Base-by-base conservation (phyloP, 2,329 filamentous ascomycete species). In the Thermomyces lanuginosus region DNA sequence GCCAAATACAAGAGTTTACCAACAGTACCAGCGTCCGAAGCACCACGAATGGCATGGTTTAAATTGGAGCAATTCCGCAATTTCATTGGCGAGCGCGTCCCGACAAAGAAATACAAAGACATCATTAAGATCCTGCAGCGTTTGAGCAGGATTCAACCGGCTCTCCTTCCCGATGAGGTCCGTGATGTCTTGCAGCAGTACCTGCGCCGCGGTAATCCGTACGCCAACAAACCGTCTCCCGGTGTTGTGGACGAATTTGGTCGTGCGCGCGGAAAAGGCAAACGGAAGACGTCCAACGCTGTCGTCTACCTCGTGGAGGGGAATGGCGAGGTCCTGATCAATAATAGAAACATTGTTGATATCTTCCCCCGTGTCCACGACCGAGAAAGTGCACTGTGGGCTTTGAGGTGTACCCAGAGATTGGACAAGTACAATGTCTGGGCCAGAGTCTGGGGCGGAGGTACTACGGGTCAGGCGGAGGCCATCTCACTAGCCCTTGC, bases 361-460 rank as follows among this genome's bases (percentile, higher is more conserved):
- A 74, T 71, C 12, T 98, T 98, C 51, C 79, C 75, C 17, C 73
- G 89, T 18, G 56, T 93, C 26, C 86, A 98, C 50, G 86, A 98
- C 54, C 73, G 89, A 22, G 89, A 95, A 61, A 93, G 82, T 47
- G 86, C 81, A 2, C 61, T 92, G 3, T 98, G 86, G 86, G 73
- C 86, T 5, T 56, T 98, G 45, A 82, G 84, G 44, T 67, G 72
- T 26, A 91, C 83, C 13, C 64, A 77, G 22, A 66, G 89, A 36
- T 56, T 92, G 37, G 83, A 92, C 63, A 95, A 93, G 55, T 98
- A 98, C 63, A 98, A 98, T 46, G 72, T 93, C 3, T 98, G 82
- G 75, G 84, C 76, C 28, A 57, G 79, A 26, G 80, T 83, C 3
- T 65, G 69, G 32, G 89, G 89, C 30, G 89, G 89, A 39, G 89